Evolutionary conservation across 352 stramenopile genomes (phyloP).

Genomic region (Pelagophyceae sp.): DNA sequence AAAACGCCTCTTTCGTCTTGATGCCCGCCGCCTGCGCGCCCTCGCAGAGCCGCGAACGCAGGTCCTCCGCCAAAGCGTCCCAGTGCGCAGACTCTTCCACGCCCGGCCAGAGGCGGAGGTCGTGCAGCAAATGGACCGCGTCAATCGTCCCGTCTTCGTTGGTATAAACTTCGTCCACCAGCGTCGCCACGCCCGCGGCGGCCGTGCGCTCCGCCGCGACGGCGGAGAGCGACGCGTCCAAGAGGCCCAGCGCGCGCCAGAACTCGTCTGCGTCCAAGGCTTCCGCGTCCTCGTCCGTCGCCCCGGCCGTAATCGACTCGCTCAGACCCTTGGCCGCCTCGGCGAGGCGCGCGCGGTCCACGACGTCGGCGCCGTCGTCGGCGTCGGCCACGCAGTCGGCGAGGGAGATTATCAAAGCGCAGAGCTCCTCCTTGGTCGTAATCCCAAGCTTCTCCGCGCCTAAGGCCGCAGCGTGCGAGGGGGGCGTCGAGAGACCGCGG

Average conservation of each 20-base stretch:
- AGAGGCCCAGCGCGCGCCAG: neutral
- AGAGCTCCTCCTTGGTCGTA: slow-evolving; percentile 14
- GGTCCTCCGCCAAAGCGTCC: neutral
- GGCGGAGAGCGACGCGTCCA: neutral
- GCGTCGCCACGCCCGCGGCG: neutral
- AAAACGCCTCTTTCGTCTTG: slow-evolving; percentile 16
- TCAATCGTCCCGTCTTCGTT: slow-evolving; percentile 14
- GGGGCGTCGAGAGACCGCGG: too few species aligned
- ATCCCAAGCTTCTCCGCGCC: neutral
- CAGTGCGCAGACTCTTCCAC: slow-evolving; percentile 7
- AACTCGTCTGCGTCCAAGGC: neutral
- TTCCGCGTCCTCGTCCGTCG: neutral
- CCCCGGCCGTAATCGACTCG: neutral
- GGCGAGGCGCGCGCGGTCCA: neutral
- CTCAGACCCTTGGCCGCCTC: neutral
- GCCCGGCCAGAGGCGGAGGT: slow-evolving; percentile 11
- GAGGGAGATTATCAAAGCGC: neutral
- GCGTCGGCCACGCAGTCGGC: neutral
- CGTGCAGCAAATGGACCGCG: slow-evolving; percentile 13
- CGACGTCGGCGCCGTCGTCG: neutral
- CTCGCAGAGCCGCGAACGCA: neutral
- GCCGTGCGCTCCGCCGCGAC: neutral
- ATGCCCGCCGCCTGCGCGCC: neutral
- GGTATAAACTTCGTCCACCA: neutral
- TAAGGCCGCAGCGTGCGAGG: too few species aligned